These are phyloP conservation scores for Murraya koenigii DNA, from an alignment of 345 rosid genomes.

Conservation along the genomic window DNA sequence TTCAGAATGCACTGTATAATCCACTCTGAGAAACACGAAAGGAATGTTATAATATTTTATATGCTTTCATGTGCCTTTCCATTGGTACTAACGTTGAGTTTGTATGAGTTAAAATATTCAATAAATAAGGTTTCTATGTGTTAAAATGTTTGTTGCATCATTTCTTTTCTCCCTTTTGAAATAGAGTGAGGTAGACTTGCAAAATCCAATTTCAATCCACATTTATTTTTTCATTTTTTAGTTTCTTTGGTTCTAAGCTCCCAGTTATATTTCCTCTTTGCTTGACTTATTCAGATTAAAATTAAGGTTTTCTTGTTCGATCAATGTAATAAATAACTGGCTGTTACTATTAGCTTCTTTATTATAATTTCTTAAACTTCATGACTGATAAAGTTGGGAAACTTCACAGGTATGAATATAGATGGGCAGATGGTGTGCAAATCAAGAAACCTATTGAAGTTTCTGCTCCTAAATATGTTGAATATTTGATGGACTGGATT, in stretches of 20 bases:
- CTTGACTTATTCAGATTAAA: not conserved
- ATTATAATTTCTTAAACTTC: conserved; percentile 1
- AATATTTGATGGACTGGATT: conserved; percentile 98
- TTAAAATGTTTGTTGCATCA: not conserved
- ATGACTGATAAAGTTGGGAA: conserved; percentile 12
- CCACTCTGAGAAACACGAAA: not conserved
- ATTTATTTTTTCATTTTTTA: no score
- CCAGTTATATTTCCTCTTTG: conserved; percentile 7
- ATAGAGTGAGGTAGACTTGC: not conserved
- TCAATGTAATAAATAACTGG: conserved; percentile 1
- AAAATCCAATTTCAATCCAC: not conserved
- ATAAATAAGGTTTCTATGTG: not conserved
- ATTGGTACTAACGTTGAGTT: not conserved
- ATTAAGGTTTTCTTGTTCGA: not conserved
- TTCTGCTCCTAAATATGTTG: conserved; percentile 98
- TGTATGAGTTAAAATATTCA: not conserved
- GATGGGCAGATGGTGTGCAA: conserved; percentile 99
- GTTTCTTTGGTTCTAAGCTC: not conserved
- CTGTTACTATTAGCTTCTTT: not conserved
- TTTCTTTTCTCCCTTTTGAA: not conserved
- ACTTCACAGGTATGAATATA: conserved; percentile 78
- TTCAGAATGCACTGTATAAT: not conserved
- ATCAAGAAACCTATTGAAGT: conserved; percentile 98
- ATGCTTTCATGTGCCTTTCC: not conserved
- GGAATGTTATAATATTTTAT: not conserved